These are phyloP conservation scores for Plasmodium ovale DNA, from an alignment of 169 alveolate species.

Conservation along the genomic window DNA sequence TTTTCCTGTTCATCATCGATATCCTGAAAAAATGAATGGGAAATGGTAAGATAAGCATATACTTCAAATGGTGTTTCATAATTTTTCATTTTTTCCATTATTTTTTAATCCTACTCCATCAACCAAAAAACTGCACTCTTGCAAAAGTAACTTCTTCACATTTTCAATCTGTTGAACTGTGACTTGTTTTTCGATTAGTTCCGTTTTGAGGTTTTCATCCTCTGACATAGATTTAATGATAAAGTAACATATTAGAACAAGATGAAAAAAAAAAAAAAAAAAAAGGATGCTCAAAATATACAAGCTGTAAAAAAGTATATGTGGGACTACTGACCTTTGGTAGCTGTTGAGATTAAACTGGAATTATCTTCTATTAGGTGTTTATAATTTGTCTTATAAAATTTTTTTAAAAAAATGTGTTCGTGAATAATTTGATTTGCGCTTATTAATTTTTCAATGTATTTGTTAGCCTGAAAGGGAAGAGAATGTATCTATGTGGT, in stretches of 20 bases:
- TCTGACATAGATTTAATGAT: neutral
- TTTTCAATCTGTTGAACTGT: conserved; percentile 50
- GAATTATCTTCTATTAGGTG: conserved; percentile 41
- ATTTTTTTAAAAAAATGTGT: conserved; percentile 63
- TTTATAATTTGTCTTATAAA: conserved; percentile 36
- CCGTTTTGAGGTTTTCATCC: neutral
- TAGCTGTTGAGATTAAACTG: neutral
- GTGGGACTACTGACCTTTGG: conserved; percentile 16
- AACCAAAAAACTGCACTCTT: conserved; percentile 47
- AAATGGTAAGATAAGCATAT: neutral
- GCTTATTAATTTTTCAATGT: conserved; percentile 52
- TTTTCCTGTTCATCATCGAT: conserved; percentile 28
- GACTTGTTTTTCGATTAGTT: neutral
- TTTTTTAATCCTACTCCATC: conserved; percentile 23
- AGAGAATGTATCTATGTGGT: neutral
- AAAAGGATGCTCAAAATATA: neutral
- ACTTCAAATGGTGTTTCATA: neutral
- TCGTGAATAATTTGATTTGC: conserved; percentile 62
- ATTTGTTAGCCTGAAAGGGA: conserved; percentile 25
- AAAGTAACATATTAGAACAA: too few relatives aligned
- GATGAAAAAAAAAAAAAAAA: too few relatives aligned
- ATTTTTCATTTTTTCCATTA: neutral
- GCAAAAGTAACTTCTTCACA: conserved; percentile 36
- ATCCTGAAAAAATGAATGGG: conserved; percentile 6
- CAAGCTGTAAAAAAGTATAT: neutral